phyloP scores from a whole-genome alignment of 768 basidiomycete species.

The Exsudoporus frostii region DNA sequence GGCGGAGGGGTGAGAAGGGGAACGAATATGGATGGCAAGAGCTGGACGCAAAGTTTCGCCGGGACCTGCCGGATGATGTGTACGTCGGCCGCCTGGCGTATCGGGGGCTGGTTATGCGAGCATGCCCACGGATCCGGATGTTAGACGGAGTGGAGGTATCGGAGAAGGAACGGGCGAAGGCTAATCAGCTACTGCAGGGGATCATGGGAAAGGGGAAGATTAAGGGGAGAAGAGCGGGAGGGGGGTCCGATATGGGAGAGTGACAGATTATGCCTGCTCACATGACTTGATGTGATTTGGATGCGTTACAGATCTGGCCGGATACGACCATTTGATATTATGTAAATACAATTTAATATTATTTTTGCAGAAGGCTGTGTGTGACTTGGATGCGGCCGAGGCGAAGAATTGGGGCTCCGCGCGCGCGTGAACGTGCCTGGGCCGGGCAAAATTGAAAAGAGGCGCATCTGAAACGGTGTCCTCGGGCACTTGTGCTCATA shows the following conservation, averaged over 20 bases:
- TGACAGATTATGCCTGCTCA: conserved; percentile 33
- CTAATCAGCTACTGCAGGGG: conserved; percentile 60
- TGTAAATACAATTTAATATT: conserved; percentile 10
- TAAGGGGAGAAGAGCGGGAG: conserved; percentile 26
- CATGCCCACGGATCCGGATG: conserved; percentile 60
- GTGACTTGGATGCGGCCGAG: conserved; percentile 13
- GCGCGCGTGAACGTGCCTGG: conserved; percentile 26
- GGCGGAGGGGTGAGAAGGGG: conserved; percentile 31
- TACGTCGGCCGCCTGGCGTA: conserved; percentile 88
- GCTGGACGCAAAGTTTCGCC: conserved; percentile 82
- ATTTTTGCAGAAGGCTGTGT: conserved; percentile 23
- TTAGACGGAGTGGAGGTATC: conserved; percentile 86
- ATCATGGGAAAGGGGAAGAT: conserved; percentile 44
- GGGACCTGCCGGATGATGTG: conserved; percentile 82
- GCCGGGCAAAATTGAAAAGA: conserved; percentile 22
- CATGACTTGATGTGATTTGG: conserved; percentile 24
- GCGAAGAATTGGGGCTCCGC: conserved; percentile 22
- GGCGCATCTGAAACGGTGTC: conserved; percentile 30
- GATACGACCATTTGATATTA: conserved; percentile 5
- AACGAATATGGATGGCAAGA: conserved; percentile 58
- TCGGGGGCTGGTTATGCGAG: conserved; percentile 83
- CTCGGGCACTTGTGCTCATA: conserved; percentile 23
- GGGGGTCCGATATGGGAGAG: conserved; percentile 13
- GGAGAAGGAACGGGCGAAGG: conserved; percentile 84
- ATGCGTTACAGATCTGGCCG: conserved; percentile 12